Conservation (phyloP, 331 rosid genomes). For the Rhamnella rubrinervis region DNA sequence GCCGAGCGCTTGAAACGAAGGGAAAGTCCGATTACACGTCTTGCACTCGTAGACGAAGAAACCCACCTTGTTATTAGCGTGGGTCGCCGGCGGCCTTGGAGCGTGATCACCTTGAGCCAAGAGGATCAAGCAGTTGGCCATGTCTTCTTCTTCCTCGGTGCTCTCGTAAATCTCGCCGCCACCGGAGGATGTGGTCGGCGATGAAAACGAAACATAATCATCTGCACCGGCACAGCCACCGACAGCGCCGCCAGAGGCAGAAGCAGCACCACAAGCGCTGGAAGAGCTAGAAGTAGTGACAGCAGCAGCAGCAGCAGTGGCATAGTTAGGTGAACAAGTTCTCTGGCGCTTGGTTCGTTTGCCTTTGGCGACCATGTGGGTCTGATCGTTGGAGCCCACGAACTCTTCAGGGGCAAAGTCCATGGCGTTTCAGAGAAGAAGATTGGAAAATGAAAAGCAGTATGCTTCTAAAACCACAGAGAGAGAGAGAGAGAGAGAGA, state of each 20-base stretch:
- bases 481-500: conserved; percentile 2
- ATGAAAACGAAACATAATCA: conserved; percentile 46
- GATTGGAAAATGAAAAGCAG: background rate
- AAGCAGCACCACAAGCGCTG: conserved; percentile 28
- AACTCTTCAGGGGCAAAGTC: conserved; percentile 30
- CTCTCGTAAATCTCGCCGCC: conserved; percentile 30
- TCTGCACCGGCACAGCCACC: conserved; percentile 16
- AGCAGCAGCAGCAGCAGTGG: background rate
- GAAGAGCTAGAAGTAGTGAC: conserved; percentile 56
- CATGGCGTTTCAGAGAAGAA: background rate
- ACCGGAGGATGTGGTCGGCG: conserved; percentile 32
- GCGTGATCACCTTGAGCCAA: conserved; percentile 55
- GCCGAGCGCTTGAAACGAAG: conserved; percentile 93
- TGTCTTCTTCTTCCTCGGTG: conserved; percentile 80
- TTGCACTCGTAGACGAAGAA: conserved; percentile 73
- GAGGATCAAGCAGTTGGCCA: conserved; percentile 92
- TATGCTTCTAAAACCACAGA: background rate
- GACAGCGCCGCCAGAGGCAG: conserved; percentile 47
- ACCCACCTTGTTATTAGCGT: conserved; percentile 22
- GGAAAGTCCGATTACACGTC: conserved; percentile 80
- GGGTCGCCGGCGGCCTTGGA: background rate
- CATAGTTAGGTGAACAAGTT: conserved; percentile 32
- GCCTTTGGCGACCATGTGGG: conserved; percentile 37
- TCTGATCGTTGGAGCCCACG: conserved; percentile 24
- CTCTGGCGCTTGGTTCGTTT: conserved; percentile 65